These are phyloP conservation scores for Metschnikowia corniflorae DNA, from an alignment of 805 yeast species.

Conservation along the genomic window DNA sequence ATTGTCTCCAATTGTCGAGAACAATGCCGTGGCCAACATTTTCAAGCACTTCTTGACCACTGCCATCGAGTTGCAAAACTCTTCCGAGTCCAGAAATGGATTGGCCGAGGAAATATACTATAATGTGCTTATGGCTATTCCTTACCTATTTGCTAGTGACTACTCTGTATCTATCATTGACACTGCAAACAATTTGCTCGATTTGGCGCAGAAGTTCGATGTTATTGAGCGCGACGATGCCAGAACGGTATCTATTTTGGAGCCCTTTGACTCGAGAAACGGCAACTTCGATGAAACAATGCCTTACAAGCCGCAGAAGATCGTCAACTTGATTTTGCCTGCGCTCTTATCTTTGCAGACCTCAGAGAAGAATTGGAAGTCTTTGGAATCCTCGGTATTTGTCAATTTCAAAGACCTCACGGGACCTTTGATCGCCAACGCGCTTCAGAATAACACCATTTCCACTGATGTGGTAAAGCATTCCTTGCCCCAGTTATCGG, in stretches of 20 bases:
- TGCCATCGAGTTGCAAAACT: constrained; percentile 54
- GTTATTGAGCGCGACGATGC: constrained; percentile 21
- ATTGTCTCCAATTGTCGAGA: constrained; percentile 59
- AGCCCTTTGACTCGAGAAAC: constrained; percentile 37
- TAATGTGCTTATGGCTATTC: constrained; percentile 58
- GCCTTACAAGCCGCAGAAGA: constrained; percentile 51
- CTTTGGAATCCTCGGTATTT: constrained; percentile 27
- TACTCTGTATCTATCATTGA: constrained; percentile 24
- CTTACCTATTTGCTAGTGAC: constrained; percentile 54
- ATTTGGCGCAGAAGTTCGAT: constrained; percentile 40
- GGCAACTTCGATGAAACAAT: constrained; percentile 24
- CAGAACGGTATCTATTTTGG: constrained; percentile 22
- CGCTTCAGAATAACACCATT: constrained; percentile 33
- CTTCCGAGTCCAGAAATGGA: constrained; percentile 42
- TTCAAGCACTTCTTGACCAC: constrained; percentile 51
- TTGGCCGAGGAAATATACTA: constrained; percentile 68
- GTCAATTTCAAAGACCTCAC: constrained; percentile 30
- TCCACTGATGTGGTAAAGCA: constrained; percentile 40
- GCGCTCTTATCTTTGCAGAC: constrained; percentile 38
- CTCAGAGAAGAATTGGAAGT: constrained; percentile 40
- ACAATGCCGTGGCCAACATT: constrained; percentile 36
- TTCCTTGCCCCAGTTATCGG: constrained; percentile 37
- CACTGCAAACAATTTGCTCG: constrained; percentile 45
- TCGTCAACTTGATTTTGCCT: constrained; percentile 50
- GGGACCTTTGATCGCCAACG: constrained; percentile 31